A percentile compares a stretch with the other conserved stretches of the same genome.
Evolutionary conservation across 306 rosid genomes (phyloP).

Genomic region (Trifolium repens): DNA sequence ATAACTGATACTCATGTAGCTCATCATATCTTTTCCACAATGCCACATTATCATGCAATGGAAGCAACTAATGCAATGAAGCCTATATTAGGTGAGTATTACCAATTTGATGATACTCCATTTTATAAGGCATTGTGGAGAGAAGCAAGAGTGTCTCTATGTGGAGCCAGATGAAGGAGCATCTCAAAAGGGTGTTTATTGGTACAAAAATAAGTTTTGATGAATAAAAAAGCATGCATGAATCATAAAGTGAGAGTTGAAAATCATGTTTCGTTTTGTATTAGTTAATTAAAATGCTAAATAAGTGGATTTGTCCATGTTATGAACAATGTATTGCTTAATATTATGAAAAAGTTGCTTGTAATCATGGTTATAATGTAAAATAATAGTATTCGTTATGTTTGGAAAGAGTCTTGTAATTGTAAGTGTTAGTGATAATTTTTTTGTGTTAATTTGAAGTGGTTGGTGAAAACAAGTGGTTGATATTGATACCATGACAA

Average conservation of each 20-base stretch:
- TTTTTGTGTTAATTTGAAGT: background rate
- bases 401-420: background rate
- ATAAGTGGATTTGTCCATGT: conserved; percentile 36
- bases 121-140: conserved; percentile 80
- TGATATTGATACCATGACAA: conserved; percentile 27
- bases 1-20: conserved; percentile 74
- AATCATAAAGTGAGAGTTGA: background rate
- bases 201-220: conserved; percentile 68
- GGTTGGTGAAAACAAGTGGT: conserved; percentile 10
- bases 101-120: conserved; percentile 68
- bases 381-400: background rate
- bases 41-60: conserved; percentile 82
- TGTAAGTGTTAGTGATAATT: background rate
- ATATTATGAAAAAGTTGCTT: background rate
- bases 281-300: background rate
- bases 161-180: conserved; percentile 64
- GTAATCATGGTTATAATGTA: background rate
- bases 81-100: conserved; percentile 53
- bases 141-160: conserved; percentile 78
- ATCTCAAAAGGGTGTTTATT: conserved; percentile 62
- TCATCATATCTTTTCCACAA: conserved; percentile 76
- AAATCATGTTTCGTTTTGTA: background rate
- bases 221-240: background rate
- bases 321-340: background rate
- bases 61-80: conserved; percentile 75